A percentile compares a stretch with the other conserved stretches of the same genome.
Evolutionary conservation across 2,329 filamentous ascomycete species (phyloP).

Genomic region (Talaromyces sp.): DNA sequence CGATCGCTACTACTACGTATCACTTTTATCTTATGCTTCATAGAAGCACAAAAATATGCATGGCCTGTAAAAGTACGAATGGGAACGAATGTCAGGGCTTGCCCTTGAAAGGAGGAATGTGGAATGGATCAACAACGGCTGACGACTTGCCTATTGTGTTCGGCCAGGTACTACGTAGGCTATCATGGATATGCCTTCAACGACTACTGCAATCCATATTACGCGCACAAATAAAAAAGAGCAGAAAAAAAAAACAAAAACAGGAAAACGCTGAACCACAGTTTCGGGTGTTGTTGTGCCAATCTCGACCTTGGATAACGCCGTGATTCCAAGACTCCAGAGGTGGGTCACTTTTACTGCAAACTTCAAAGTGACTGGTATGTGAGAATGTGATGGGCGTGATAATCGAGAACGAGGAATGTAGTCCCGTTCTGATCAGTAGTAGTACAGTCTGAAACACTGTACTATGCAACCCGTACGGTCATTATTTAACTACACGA

Average conservation of each 20-base stretch:
- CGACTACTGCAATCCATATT: too few relatives aligned
- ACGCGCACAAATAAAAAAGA: neutral
- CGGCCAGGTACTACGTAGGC: too few relatives aligned
- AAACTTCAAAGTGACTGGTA: neutral
- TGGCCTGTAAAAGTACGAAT: neutral
- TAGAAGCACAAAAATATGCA: neutral
- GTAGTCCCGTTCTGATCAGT: too few relatives aligned
- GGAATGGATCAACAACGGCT: neutral
- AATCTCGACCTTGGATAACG: neutral
- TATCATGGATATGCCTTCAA: too few relatives aligned
- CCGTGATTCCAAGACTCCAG: slow-evolving; percentile 1
- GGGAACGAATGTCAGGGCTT: neutral
- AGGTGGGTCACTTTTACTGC: slow-evolving; percentile 1
- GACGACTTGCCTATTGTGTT: neutral
- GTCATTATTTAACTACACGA: too few relatives aligned
- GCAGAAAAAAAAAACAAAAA: neutral
- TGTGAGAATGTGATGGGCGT: neutral
- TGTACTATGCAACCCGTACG: too few relatives aligned
- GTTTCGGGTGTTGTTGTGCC: too few relatives aligned
- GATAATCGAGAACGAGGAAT: neutral
- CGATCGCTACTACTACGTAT: neutral
- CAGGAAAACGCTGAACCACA: neutral
- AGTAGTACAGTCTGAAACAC: too few relatives aligned
- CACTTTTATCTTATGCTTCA: neutral
- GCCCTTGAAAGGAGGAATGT: neutral